Evolutionary conservation across 2,329 filamentous ascomycete genomes (phyloP).

Genomic region (Pezicula rhizophila): DNA sequence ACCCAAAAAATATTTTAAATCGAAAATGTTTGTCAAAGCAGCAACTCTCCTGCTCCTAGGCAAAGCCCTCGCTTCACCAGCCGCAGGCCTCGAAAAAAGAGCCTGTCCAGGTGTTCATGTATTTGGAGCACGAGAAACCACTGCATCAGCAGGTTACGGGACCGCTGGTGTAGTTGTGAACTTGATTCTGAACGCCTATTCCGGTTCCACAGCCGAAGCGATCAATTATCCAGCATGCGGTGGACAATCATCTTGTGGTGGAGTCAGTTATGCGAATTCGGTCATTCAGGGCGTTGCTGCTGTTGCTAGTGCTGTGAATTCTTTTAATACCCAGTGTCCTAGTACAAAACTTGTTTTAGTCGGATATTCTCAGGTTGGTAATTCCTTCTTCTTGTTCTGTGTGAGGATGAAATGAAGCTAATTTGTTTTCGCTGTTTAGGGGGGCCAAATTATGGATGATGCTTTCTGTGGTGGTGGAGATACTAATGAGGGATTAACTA

Average conservation of each 20-base stretch:
- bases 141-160: slow-evolving; percentile 43
- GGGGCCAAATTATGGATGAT: slow-evolving; percentile 57
- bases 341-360: slow-evolving; percentile 52
- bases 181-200: slow-evolving; percentile 39
- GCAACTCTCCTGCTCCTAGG: neutral
- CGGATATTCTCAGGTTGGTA: slow-evolving; percentile 53
- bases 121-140: slow-evolving; percentile 47
- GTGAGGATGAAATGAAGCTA: neutral
- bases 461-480: slow-evolving; percentile 54
- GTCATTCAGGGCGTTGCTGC: slow-evolving; percentile 51
- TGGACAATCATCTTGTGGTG: slow-evolving; percentile 51
- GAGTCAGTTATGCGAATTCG: slow-evolving; percentile 54
- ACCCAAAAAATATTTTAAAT: no score
- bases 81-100: neutral
- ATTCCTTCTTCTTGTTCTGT: neutral
- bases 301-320: slow-evolving; percentile 53
- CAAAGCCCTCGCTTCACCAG: neutral
- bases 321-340: slow-evolving; percentile 51
- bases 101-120: slow-evolving; percentile 40
- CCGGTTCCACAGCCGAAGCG: slow-evolving; percentile 47
- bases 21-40: slow-evolving; percentile 2
- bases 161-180: slow-evolving; percentile 44
- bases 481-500: slow-evolving; percentile 37
- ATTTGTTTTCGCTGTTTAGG: slow-evolving; percentile 29
- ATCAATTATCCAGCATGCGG: slow-evolving; percentile 58